A percentile compares a stretch with the other conserved stretches of the same genome.
These are phyloP conservation scores for Cercospora berteroae DNA, from an alignment of 2,329 filamentous ascomycete genomes.

Conservation along the genomic window DNA sequence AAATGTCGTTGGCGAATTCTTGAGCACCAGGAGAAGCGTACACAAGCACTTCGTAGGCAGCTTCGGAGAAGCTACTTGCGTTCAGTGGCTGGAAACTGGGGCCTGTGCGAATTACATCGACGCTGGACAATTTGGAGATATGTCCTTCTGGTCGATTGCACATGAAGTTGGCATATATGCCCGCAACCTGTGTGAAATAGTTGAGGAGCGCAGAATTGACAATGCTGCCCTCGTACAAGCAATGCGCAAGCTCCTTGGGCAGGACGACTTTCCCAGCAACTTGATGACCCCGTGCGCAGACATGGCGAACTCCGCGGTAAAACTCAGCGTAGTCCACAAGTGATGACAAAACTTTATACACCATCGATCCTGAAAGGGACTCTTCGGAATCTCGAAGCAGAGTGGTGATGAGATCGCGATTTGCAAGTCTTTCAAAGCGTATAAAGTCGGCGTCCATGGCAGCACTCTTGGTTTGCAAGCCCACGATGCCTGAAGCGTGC, in stretches of 20 bases:
- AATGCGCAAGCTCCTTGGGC: neutral
- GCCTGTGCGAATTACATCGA: neutral
- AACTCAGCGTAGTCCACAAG: slow-evolving; percentile 6
- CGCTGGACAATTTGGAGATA: neutral
- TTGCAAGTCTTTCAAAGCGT: slow-evolving; percentile 7
- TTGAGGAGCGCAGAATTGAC: slow-evolving; percentile 2
- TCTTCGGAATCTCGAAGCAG: neutral
- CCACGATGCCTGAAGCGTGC: neutral
- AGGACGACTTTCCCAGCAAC: slow-evolving; percentile 4
- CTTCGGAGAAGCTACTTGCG: neutral
- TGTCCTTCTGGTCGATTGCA: neutral
- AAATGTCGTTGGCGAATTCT: slow-evolving; percentile 4
- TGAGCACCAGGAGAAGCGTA: neutral
- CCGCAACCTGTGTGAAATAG: slow-evolving; percentile 6
- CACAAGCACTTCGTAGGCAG: slow-evolving; percentile 4
- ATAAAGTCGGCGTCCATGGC: neutral
- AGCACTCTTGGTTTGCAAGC: neutral
- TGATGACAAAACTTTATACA: slow-evolving; percentile 3
- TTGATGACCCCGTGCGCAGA: neutral
- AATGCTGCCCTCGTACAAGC: neutral
- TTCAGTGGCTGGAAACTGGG: neutral
- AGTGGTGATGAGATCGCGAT: neutral
- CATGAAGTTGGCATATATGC: slow-evolving; percentile 5
- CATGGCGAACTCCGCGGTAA: neutral
- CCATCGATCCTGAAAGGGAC: slow-evolving; percentile 5